Evolutionary conservation across 768 basidiomycete genomes (phyloP).

Genomic region (Amanita rubescens): DNA sequence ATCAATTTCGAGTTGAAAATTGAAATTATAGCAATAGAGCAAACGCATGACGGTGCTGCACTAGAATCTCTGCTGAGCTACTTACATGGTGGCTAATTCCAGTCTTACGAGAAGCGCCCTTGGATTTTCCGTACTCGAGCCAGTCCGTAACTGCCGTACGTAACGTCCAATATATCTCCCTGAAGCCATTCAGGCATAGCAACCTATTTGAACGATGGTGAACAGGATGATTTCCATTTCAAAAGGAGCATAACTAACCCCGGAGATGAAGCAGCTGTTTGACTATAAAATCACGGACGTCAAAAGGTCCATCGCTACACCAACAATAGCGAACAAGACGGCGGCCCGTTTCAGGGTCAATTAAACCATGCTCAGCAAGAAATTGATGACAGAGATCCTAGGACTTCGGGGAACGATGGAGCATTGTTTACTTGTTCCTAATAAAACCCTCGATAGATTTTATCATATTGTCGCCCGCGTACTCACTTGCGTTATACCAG

Average conservation of each 20-base stretch:
- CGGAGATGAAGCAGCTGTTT: slow-evolving; percentile 89
- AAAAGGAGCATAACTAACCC: slow-evolving; percentile 33
- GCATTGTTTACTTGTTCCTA: slow-evolving; percentile 78
- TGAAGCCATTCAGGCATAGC: slow-evolving; percentile 66
- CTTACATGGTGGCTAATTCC: slow-evolving; percentile 14
- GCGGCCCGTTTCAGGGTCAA: slow-evolving; percentile 49
- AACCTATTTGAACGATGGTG: slow-evolving; percentile 31
- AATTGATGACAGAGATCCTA: slow-evolving; percentile 59
- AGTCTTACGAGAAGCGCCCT: slow-evolving; percentile 10
- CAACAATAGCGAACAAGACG: slow-evolving; percentile 63
- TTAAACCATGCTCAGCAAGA: slow-evolving; percentile 62
- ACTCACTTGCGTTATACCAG: slow-evolving; percentile 88
- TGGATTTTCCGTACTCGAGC: slow-evolving; percentile 23
- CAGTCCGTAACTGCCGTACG: slow-evolving; percentile 50
- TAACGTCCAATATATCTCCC: slow-evolving; percentile 70
- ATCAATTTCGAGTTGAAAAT: not conserved
- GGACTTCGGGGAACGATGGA: slow-evolving; percentile 65
- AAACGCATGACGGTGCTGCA: no score
- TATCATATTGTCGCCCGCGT: not conserved
- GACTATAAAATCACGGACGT: slow-evolving; percentile 77
- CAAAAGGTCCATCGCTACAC: slow-evolving; percentile 82
- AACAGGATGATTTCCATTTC: not conserved
- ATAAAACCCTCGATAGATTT: not conserved
- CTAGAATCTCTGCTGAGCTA: not conserved
- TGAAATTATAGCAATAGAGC: not conserved